Conservation (phyloP, 2,329 filamentous ascomycete species). For the Thermoascus crustaceus region DNA sequence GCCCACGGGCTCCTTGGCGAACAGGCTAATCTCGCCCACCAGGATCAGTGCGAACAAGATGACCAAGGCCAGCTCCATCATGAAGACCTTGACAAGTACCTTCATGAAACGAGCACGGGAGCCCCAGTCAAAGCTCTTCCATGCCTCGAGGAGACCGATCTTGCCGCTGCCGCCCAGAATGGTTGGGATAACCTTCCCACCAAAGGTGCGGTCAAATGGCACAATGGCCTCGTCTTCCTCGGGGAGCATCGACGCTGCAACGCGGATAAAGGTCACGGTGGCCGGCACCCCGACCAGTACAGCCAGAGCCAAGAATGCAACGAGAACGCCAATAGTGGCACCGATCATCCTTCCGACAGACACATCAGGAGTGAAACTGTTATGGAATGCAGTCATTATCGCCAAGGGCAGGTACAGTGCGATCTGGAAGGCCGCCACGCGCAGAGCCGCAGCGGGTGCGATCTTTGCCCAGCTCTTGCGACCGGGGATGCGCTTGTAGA, state of each 20-base stretch:
- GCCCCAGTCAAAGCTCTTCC: conserved; percentile 66
- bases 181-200: conserved; percentile 65
- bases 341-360: too few relatives aligned
- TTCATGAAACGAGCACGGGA: conserved; percentile 66
- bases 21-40: conserved; percentile 45
- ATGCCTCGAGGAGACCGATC: conserved; percentile 65
- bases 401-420: conserved; percentile 29
- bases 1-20: conserved; percentile 11
- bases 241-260: conserved; percentile 79
- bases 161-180: conserved; percentile 65
- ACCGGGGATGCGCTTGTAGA: conserved; percentile 62
- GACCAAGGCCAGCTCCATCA: conserved; percentile 44
- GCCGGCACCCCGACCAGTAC: conserved; percentile 66
- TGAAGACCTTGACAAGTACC: conserved; percentile 64
- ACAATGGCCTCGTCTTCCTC: conserved; percentile 77
- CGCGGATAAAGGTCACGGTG: conserved; percentile 66
- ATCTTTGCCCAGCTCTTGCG: conserved; percentile 61
- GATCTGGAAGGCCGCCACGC: conserved; percentile 49
- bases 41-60: conserved; percentile 44
- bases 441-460: conserved; percentile 58
- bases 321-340: conserved; percentile 28
- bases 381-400: too few relatives aligned
- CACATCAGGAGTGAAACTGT: too few relatives aligned
- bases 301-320: conserved; percentile 39
- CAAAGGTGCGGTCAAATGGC: conserved; percentile 81